A percentile compares a stretch with the other conserved stretches of the same genome.
These are phyloP conservation scores for Picochlorum sp. DNA, from an alignment of 139 green algal species.

Conservation along the genomic window DNA sequence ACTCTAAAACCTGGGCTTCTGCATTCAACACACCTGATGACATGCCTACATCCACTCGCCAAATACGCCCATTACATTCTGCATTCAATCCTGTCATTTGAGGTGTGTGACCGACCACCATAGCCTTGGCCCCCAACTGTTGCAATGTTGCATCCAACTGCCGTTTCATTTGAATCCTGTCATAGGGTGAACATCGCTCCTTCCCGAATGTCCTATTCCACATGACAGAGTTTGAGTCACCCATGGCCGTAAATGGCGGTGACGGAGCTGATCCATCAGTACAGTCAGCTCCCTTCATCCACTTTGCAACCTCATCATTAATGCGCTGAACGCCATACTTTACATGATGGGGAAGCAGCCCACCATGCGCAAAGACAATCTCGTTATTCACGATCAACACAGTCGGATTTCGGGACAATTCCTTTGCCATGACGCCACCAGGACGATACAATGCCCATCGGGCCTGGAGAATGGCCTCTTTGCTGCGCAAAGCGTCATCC, in stretches of 20 bases:
- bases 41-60: constrained; percentile 91
- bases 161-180: constrained; percentile 54
- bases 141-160: constrained; percentile 51
- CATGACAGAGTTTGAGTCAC: constrained; percentile 70
- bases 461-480: constrained; percentile 38
- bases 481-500: constrained; percentile 36
- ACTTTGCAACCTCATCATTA: constrained; percentile 76
- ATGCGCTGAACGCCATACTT: constrained; percentile 40
- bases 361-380: constrained; percentile 85
- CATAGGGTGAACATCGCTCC: constrained; percentile 29
- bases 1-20: constrained; percentile 35
- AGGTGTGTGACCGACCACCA: constrained; percentile 87
- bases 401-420: constrained; percentile 80
- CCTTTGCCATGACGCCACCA: constrained; percentile 64
- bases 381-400: constrained; percentile 81
- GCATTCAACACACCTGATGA: constrained; percentile 73
- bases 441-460: constrained; percentile 67
- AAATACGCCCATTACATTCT: constrained; percentile 74
- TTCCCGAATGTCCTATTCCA: constrained; percentile 74
- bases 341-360: constrained; percentile 71
- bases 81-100: constrained; percentile 73
- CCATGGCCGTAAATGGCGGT: constrained; percentile 83
- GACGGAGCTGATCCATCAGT: constrained; percentile 37
- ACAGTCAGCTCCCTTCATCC: constrained; percentile 66
- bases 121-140: constrained; percentile 46